Evolutionary conservation across 2,329 filamentous ascomycete genomes (phyloP).

Genomic region (Talaromyces sp.): DNA sequence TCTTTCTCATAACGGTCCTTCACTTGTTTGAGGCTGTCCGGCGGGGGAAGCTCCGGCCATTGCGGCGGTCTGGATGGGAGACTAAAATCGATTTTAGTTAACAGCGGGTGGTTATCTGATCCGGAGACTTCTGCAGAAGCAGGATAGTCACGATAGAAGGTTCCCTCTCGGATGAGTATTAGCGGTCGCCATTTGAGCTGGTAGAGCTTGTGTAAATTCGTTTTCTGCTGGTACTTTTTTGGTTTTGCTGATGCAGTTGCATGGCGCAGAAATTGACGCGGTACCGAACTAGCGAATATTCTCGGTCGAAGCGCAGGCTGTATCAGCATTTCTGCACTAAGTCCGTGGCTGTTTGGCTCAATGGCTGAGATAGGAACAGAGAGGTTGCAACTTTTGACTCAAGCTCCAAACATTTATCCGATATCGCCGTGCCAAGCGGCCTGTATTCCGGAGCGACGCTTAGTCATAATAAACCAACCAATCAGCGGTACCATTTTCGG

Average conservation of each 20-base stretch:
- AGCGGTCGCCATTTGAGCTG: slow-evolving; percentile 47
- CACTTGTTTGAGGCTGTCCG: neutral
- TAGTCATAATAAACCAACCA: neutral
- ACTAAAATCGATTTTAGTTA: slow-evolving; percentile 66
- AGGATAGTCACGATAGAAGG: slow-evolving; percentile 77
- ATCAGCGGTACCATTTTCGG: neutral
- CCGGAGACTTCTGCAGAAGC: slow-evolving; percentile 42
- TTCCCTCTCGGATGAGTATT: slow-evolving; percentile 71
- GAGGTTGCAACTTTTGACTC: neutral
- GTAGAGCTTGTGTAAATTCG: neutral
- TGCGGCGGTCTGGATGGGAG: slow-evolving; percentile 53
- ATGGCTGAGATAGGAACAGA: no score
- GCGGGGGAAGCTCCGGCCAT: slow-evolving; percentile 8
- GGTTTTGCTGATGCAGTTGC: neutral
- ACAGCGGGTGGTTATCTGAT: slow-evolving; percentile 67
- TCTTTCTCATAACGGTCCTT: slow-evolving; percentile 1
- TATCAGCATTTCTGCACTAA: slow-evolving; percentile 29
- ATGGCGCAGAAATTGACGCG: slow-evolving; percentile 18
- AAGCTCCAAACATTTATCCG: neutral
- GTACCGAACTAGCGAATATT: slow-evolving; percentile 16
- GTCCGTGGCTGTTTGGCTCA: neutral
- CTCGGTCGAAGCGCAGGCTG: slow-evolving; percentile 25
- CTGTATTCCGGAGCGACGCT: neutral
- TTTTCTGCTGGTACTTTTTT: neutral
- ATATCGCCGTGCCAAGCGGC: slow-evolving; percentile 1